These are phyloP conservation scores for Striga asiatica DNA, from an alignment of 257 asterid genomes.

Conservation along the genomic window DNA sequence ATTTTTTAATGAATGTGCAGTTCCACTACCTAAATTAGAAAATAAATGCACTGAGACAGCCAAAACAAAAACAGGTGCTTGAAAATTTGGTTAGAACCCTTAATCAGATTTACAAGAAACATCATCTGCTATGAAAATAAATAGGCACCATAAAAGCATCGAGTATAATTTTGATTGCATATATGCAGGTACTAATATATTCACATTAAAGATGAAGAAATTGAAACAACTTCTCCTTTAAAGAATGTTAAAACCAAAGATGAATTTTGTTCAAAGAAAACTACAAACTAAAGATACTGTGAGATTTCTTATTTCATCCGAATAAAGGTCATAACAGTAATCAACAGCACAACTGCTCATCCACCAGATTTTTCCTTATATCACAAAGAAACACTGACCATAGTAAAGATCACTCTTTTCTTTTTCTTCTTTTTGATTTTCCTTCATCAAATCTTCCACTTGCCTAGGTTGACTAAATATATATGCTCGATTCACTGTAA, in stretches of 20 bases:
- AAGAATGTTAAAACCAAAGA: too few species aligned
- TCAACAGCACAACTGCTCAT: too few species aligned
- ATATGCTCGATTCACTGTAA: too few species aligned
- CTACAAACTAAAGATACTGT: too few species aligned
- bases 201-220: neutral
- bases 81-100: neutral
- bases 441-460: too few species aligned
- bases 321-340: too few species aligned
- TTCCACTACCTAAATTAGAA: neutral
- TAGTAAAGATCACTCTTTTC: neutral
- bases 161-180: neutral
- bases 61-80: neutral
- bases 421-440: too few species aligned
- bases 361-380: slow-evolving; percentile 4
- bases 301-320: too few species aligned
- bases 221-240: too few species aligned
- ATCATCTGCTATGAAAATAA: neutral
- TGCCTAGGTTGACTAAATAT: too few species aligned
- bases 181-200: neutral
- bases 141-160: neutral
- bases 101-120: neutral
- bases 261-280: too few species aligned
- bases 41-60: neutral
- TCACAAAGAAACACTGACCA: neutral
- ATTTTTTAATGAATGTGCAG: neutral